A percentile compares a stretch with the other conserved stretches of the same genome.
phyloP scores from a whole-genome alignment of 225 moss, liverwort and hornwort genomes.

The Rhytidiadelphus loreus region DNA sequence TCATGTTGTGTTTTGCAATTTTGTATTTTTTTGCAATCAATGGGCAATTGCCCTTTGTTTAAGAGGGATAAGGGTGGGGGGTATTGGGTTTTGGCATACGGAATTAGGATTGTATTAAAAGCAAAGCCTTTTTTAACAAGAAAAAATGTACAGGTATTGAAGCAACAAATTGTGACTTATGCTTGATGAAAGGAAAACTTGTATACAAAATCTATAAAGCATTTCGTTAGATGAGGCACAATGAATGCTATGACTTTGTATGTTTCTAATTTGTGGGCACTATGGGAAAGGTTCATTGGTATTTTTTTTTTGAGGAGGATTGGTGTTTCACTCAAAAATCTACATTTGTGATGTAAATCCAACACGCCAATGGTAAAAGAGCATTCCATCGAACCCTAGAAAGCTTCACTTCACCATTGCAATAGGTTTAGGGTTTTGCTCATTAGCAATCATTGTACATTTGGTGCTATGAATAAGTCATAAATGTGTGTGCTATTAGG shows the following conservation, averaged over 20 bases:
- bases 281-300: accelerated
- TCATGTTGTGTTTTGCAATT: background rate
- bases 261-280: background rate
- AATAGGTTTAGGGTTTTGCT: background rate
- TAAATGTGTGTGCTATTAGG: background rate
- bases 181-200: background rate
- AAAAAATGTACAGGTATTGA: accelerated
- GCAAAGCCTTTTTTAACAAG: background rate
- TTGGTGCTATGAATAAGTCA: background rate
- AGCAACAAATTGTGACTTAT: background rate
- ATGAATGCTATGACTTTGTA: background rate
- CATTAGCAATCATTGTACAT: background rate
- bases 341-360: accelerated
- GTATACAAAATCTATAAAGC: background rate
- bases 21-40: background rate
- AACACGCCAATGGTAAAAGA: background rate
- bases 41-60: background rate
- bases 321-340: background rate
- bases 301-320: background rate
- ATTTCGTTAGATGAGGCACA: background rate
- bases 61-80: accelerated
- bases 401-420: background rate
- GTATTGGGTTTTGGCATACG: accelerated
- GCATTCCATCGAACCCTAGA: accelerated
- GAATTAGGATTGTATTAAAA: background rate